Evolutionary conservation across 441 rosid species (phyloP), one percentile per base, ranked within the genome.

Genomic region (Jatropha podagrica): DNA sequence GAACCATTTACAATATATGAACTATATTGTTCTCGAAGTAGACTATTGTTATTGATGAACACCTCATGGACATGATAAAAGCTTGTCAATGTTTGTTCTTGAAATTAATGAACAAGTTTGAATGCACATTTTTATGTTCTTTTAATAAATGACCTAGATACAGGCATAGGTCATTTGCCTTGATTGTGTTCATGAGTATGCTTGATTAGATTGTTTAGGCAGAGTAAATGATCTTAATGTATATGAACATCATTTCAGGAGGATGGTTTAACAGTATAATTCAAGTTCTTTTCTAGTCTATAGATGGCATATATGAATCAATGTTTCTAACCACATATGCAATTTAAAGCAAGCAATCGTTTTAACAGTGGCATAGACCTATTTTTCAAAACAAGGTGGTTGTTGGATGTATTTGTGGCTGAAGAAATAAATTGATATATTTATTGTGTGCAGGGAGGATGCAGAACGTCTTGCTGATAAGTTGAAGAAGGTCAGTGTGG

Each of bases 401-500:
- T 71, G 26, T 60, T 59, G 15, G 56, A 60, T 44, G 27, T n/a
- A 37, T 51, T 2, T 17, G 4, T 1, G 4, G 46, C 46, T 8
- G 6, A 42, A 42, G 46, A 42, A 17, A 76, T 26, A 48, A 18
- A 38, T 60, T 64, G 27, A 69, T 38, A 64, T 61, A 27, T 72
- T 72, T 80, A 46, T 79, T 51, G 55, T 84, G 67, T 82, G 83
- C 85, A 96, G 99, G 78, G 91, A 88, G 75, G 92, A 89, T 76
- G 98, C 97, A 23, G 81, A 79, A 20, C 65, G 20, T 52, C 88
- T 96, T 56, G 88, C 96, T 73, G 92, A 88, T 79, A 92, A 86
- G 87, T 84, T 96, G 83, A 91, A 85, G 85, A 92, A 87, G 86
- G 81, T 96, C 69, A 86, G 93, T 0, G 92, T 96, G 68, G 98